Percentiles rank a stretch among this genome's conserved stretches.
Evolutionary conservation across 2,329 filamentous ascomycete species (phyloP).

Genomic region (Aspergillus japonicus): DNA sequence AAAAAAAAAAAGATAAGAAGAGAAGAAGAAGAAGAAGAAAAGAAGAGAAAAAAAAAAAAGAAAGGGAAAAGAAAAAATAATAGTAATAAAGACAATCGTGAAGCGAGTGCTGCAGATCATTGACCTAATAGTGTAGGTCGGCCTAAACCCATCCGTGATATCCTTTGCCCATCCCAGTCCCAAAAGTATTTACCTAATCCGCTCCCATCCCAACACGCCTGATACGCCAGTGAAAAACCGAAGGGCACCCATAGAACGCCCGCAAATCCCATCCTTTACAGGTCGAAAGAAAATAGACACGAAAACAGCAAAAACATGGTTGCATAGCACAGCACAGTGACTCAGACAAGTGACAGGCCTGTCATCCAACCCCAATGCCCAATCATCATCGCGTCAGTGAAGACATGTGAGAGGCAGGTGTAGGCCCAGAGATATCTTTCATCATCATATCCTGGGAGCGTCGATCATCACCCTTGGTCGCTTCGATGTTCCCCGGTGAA

Average conservation of each 20-base stretch:
- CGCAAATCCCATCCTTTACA: slow-evolving; percentile 23
- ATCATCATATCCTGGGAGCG: slow-evolving; percentile 29
- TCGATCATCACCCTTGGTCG: slow-evolving; percentile 21
- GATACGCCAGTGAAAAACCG: slow-evolving; percentile 21
- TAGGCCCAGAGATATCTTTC: slow-evolving; percentile 32
- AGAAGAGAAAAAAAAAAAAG: slow-evolving; percentile 19
- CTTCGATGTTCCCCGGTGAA: slow-evolving; percentile 12
- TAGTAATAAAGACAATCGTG: slow-evolving; percentile 24
- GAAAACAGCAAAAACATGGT: slow-evolving; percentile 14
- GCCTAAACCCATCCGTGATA: slow-evolving; percentile 14
- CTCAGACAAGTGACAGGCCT: slow-evolving; percentile 5
- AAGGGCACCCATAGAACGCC: slow-evolving; percentile 21
- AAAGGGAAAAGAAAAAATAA: slow-evolving; percentile 17
- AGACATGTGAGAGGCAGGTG: slow-evolving; percentile 27
- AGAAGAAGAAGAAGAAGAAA: slow-evolving; percentile 14
- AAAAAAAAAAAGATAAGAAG: background rate
- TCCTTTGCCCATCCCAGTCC: slow-evolving; percentile 13
- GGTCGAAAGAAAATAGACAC: slow-evolving; percentile 13
- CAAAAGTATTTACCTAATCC: slow-evolving; percentile 24
- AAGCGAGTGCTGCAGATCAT: slow-evolving; percentile 22
- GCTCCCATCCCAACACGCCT: slow-evolving; percentile 21
- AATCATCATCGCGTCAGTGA: slow-evolving; percentile 27
- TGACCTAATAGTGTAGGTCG: slow-evolving; percentile 7
- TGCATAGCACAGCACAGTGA: slow-evolving; percentile 12
- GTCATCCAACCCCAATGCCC: background rate